Conservation (phyloP, 495 filamentous ascomycete genomes). For the Sordaria brevicollis region DNA sequence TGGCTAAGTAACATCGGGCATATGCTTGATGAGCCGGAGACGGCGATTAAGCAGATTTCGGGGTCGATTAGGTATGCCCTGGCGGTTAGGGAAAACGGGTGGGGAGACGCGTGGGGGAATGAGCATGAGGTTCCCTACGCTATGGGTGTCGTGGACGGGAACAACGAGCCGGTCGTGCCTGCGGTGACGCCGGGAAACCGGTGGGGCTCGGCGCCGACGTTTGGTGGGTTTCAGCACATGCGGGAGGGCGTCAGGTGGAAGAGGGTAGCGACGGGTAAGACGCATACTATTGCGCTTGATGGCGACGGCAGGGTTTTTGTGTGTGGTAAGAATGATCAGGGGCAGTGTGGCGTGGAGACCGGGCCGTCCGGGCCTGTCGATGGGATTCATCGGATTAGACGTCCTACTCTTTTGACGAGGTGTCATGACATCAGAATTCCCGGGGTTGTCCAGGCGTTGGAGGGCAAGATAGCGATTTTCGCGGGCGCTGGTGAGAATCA, state of each 20-base stretch:
- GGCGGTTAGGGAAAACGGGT: neutral
- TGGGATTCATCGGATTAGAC: too few relatives aligned
- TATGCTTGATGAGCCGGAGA: constrained; percentile 42
- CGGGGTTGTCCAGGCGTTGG: neutral
- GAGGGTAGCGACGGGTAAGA: too few relatives aligned
- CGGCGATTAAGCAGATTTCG: constrained; percentile 16
- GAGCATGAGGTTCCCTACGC: neutral
- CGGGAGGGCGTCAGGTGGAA: too few relatives aligned
- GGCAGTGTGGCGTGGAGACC: too few relatives aligned
- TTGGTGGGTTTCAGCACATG: neutral
- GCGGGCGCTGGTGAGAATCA: constrained; percentile 57
- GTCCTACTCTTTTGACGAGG: constrained; percentile 23
- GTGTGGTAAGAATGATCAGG: too few relatives aligned
- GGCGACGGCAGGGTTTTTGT: too few relatives aligned
- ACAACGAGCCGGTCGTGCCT: neutral
- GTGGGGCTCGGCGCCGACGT: neutral
- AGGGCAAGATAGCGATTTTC: constrained; percentile 7
- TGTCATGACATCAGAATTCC: constrained; percentile 5
- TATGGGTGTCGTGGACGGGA: neutral
- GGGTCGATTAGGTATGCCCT: neutral
- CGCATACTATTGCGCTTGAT: too few relatives aligned
- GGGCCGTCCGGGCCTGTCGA: too few relatives aligned
- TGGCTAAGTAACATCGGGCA: constrained; percentile 55
- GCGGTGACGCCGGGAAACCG: neutral
- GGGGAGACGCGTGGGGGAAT: neutral